Conservation (phyloP, 2,329 filamentous ascomycete species). For the Phialocephala sp. region DNA sequence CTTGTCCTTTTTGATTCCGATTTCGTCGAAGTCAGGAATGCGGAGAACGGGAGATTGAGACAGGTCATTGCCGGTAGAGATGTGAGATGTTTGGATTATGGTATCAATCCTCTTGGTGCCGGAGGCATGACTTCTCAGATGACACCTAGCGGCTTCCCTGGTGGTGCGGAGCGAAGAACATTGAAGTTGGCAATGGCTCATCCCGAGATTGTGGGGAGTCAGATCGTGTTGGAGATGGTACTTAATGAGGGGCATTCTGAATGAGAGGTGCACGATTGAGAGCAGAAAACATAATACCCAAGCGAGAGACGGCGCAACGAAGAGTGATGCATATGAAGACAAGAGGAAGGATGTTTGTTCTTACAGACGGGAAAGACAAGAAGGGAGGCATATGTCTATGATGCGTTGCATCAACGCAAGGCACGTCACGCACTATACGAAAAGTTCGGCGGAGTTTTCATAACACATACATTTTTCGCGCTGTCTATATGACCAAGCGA, state of each 20-base stretch:
- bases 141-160: constrained; percentile 35
- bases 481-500: constrained; percentile 1
- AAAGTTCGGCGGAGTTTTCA: not conserved
- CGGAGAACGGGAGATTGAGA: constrained; percentile 89
- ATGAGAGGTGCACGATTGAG: constrained; percentile 26
- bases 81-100: constrained; percentile 89
- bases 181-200: constrained; percentile 97
- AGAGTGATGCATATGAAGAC: not conserved
- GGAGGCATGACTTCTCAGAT: constrained; percentile 47
- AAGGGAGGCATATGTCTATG: no score
- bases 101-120: constrained; percentile 60
- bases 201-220: constrained; percentile 80
- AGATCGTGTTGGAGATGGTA: constrained; percentile 90
- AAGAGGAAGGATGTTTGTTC: not conserved
- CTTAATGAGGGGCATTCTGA: constrained; percentile 80
- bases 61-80: constrained; percentile 94
- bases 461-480: not conserved
- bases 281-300: not conserved
- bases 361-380: not conserved
- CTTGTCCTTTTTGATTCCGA: constrained; percentile 93
- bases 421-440: not conserved
- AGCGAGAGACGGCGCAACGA: not conserved
- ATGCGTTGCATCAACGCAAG: no score
- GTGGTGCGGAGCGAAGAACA: constrained; percentile 63
- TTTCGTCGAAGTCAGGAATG: constrained; percentile 96